Evolutionary conservation across 177 flowering plant species (phyloP), one percentile per base, ranked within the genome.

Genomic region (Tripterygium wilfordii): DNA sequence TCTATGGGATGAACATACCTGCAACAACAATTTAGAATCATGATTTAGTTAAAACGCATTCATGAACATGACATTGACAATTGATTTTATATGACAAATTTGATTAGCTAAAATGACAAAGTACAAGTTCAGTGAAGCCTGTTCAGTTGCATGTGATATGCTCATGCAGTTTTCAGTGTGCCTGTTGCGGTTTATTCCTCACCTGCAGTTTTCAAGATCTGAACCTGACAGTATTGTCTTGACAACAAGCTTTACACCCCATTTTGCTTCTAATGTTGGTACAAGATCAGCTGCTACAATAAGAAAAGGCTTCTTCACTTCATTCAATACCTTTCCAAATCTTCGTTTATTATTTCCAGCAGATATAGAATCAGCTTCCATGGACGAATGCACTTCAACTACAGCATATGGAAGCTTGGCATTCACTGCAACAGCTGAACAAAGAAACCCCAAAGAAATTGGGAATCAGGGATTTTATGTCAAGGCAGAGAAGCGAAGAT

Each of bases 341-440:
- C 42, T 71, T 55, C 20, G 50, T 40, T 73, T 83, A 58, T 62
- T 74, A 40, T 58, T 67, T 52, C 42, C 80, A 42, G 70, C 35
- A 19, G 79, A 52, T 19, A 37, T 12, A 53, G 82, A 47, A 36
- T 4, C 68, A 58, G 65, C 77, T 48, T 56, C 77, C 26, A 45
- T 27, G 25, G 25, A 56, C 18, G 75, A 49, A 13, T 47, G 61
- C 22, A 86, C 66, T 75, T 86, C 89, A 31, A 71, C 74, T 44
- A 92, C 77, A 22, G 85, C 83, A 72, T 92, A 92, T 36, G 77
- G 77, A 60, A 88, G 88, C 67, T 79, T 85, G 35, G 77, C 73
- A 78, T 88, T 92, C 48, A 86, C 96, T 19, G 98, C 96, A 57
- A 92, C 98, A 76, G 96, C 98, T 90, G 94, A 48, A 45, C 38